phyloP scores from a whole-genome alignment of 2,329 filamentous ascomycete genomes.

The Phyllosticta paracitricarpa region DNA sequence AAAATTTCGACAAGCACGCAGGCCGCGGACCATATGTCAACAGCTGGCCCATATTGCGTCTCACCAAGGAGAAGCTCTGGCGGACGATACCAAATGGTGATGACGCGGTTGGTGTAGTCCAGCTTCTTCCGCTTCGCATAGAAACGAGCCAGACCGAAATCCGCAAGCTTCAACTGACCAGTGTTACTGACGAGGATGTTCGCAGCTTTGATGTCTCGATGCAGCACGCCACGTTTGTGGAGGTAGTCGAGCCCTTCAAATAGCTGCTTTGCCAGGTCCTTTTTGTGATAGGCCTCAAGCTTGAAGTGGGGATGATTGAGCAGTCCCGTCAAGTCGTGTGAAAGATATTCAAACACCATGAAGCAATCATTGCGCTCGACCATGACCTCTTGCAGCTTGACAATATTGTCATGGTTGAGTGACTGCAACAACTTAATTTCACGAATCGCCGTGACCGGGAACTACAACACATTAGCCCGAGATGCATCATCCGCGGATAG shows the following conservation, averaged over 20 bases:
- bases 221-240: slow-evolving; percentile 83
- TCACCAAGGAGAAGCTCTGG: slow-evolving; percentile 14
- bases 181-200: slow-evolving; percentile 91
- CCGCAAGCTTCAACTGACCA: slow-evolving; percentile 82
- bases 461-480: slow-evolving; percentile 33
- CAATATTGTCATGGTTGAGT: slow-evolving; percentile 70
- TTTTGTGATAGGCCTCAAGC: slow-evolving; percentile 76
- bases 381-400: slow-evolving; percentile 84
- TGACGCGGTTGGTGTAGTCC: slow-evolving; percentile 96
- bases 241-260: slow-evolving; percentile 93
- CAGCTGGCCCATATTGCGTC: slow-evolving; percentile 12
- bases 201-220: slow-evolving; percentile 96
- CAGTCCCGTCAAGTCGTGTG: slow-evolving; percentile 88
- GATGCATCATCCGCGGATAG: neutral
- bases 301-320: slow-evolving; percentile 91
- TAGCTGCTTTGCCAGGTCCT: slow-evolving; percentile 83
- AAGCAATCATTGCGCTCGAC: slow-evolving; percentile 98
- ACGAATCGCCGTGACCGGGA: slow-evolving; percentile 80
- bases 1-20: slow-evolving; percentile 97
- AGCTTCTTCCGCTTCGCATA: slow-evolving; percentile 86
- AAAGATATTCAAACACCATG: slow-evolving; percentile 98
- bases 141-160: slow-evolving; percentile 93
- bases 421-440: slow-evolving; percentile 91
- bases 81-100: slow-evolving; percentile 70
- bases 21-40: slow-evolving; percentile 79